These are phyloP conservation scores for Eucalyptus cloeziana DNA, from an alignment of 345 rosid species.

Conservation along the genomic window DNA sequence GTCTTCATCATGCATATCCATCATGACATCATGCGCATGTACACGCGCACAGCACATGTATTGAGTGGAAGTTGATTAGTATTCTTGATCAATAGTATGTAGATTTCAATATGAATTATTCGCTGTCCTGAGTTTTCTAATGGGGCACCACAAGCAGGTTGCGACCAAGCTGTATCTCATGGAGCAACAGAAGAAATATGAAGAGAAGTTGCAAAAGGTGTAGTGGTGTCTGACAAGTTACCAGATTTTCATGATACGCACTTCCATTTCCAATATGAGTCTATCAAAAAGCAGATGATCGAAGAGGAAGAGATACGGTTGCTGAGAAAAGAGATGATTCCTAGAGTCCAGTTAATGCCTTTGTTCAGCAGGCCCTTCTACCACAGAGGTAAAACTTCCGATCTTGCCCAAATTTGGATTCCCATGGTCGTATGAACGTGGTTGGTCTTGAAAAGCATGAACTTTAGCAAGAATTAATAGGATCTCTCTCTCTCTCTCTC, in stretches of 20 bases:
- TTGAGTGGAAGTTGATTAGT: neutral
- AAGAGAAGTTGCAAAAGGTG: constrained; percentile 63
- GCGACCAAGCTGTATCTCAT: constrained; percentile 55
- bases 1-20: neutral
- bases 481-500: neutral
- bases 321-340: constrained; percentile 81
- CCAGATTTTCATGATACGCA: neutral
- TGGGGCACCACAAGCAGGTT: constrained; percentile 23
- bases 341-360: constrained; percentile 86
- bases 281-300: constrained; percentile 30
- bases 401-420: neutral
- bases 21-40: neutral
- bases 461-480: neutral
- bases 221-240: neutral
- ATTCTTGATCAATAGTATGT: neutral
- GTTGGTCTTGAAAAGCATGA: neutral
- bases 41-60: neutral
- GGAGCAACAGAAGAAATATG: constrained; percentile 44
- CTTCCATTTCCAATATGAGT: neutral
- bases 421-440: neutral
- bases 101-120: neutral
- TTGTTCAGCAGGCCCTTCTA: constrained; percentile 63
- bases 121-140: neutral
- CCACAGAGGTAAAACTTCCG: constrained; percentile 35
- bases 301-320: constrained; percentile 64